Conservation (phyloP, 2,329 filamentous ascomycete species). For the Fusarium napiforme region DNA sequence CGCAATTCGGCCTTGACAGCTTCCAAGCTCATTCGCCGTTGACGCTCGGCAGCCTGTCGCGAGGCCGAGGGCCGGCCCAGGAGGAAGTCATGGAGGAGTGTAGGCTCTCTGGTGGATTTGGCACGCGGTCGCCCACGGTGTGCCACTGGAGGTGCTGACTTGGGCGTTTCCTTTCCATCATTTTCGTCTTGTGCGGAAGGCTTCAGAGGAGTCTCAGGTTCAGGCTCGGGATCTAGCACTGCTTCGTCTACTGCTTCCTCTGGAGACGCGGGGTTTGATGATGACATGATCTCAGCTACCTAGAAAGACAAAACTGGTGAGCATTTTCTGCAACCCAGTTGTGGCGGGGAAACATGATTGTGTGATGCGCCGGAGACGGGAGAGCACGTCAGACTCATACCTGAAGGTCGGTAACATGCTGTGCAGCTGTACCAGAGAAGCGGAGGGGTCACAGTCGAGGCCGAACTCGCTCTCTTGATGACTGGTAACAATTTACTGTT, state of each 20-base stretch:
- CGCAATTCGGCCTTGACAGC: slow-evolving; percentile 64
- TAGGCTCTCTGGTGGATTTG: slow-evolving; percentile 56
- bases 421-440: slow-evolving; percentile 33
- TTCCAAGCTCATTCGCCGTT: slow-evolving; percentile 68
- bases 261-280: slow-evolving; percentile 40
- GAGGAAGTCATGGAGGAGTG: slow-evolving; percentile 67
- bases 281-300: slow-evolving; percentile 45
- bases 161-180: slow-evolving; percentile 49
- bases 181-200: slow-evolving; percentile 21
- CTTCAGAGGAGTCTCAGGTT: slow-evolving; percentile 37
- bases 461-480: slow-evolving; percentile 5
- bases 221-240: slow-evolving; percentile 25
- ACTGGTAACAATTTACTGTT: neutral
- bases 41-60: slow-evolving; percentile 62
- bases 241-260: slow-evolving; percentile 42
- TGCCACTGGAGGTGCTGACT: slow-evolving; percentile 57
- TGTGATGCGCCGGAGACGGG: neutral
- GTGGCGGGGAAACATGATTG: neutral
- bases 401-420: slow-evolving; percentile 45
- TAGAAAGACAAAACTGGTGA: slow-evolving; percentile 27
- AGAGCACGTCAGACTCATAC: slow-evolving; percentile 24
- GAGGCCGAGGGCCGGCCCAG: slow-evolving; percentile 66
- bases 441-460: slow-evolving; percentile 7
- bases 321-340: slow-evolving; percentile 10
- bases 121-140: slow-evolving; percentile 48